A percentile compares a stretch with the other conserved stretches of the same genome.
These are phyloP conservation scores for Thielaviopsis populi DNA, from an alignment of 2,329 filamentous ascomycete species.

Conservation along the genomic window DNA sequence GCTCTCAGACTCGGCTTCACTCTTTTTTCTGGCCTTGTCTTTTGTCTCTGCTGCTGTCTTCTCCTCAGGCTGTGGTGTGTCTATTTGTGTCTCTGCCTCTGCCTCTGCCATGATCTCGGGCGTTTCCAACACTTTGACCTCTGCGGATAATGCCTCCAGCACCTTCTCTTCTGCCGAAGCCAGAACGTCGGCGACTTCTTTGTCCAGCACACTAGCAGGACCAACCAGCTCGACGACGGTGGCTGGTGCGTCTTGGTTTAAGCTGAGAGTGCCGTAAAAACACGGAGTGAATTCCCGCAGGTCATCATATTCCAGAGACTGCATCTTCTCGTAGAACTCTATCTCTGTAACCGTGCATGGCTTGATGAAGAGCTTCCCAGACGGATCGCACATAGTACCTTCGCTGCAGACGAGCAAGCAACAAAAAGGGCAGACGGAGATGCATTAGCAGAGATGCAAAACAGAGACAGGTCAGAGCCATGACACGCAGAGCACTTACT, in stretches of 20 bases:
- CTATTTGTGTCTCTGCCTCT: conserved; percentile 26
- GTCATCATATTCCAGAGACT: conserved; percentile 40
- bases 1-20: not conserved
- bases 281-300: conserved; percentile 71
- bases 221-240: not conserved
- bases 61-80: too few species aligned
- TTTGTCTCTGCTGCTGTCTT: not conserved
- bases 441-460: not conserved
- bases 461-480: not conserved
- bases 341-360: conserved; percentile 79
- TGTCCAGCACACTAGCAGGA: conserved; percentile 16
- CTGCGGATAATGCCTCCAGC: not conserved
- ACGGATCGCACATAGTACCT: conserved; percentile 70
- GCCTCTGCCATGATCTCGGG: not conserved
- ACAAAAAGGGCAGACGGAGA: not conserved
- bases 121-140: too few species aligned
- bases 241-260: conserved; percentile 33
- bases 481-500: conserved; percentile 41
- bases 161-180: conserved; percentile 16
- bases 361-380: conserved; percentile 82
- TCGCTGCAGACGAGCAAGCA: conserved; percentile 42
- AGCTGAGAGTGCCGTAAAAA: conserved; percentile 64
- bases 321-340: conserved; percentile 70
- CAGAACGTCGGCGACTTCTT: conserved; percentile 24
- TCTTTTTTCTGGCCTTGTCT: not conserved